Evolutionary conservation across 768 basidiomycete species (phyloP).

Genomic region (Suillus americanus): DNA sequence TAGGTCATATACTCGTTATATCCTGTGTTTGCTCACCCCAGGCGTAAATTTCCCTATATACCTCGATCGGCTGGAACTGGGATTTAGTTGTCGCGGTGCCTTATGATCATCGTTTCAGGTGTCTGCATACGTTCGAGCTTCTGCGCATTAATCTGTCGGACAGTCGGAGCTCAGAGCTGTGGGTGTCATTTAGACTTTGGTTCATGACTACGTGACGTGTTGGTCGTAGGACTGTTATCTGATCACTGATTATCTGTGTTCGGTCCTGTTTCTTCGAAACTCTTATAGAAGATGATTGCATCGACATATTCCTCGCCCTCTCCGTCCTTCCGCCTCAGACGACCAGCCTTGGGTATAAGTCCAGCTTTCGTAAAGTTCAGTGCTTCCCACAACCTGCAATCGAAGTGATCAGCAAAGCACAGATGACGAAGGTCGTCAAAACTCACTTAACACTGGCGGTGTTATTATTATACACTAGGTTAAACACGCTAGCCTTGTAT

Average conservation of each 20-base stretch:
- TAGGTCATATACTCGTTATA: background rate
- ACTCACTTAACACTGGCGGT: constrained; percentile 65
- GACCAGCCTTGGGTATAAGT: constrained; percentile 72
- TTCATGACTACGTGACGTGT: background rate
- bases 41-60: background rate
- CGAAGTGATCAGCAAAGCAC: constrained; percentile 7
- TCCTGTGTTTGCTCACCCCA: background rate
- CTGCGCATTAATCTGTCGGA: background rate
- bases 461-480: constrained; percentile 89
- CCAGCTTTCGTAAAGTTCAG: constrained; percentile 81
- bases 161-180: background rate
- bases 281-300: constrained; percentile 83
- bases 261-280: constrained; percentile 46
- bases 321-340: constrained; percentile 65
- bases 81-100: background rate
- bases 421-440: background rate
- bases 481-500: constrained; percentile 82
- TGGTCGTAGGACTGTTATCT: background rate
- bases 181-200: background rate
- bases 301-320: constrained; percentile 85
- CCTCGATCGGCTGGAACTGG: background rate
- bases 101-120: background rate
- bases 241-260: background rate
- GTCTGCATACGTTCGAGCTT: background rate
- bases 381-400: constrained; percentile 74